phyloP scores from a whole-genome alignment of 192 early-diverging fungal species.

The Linnemannia schmuckeri region DNA sequence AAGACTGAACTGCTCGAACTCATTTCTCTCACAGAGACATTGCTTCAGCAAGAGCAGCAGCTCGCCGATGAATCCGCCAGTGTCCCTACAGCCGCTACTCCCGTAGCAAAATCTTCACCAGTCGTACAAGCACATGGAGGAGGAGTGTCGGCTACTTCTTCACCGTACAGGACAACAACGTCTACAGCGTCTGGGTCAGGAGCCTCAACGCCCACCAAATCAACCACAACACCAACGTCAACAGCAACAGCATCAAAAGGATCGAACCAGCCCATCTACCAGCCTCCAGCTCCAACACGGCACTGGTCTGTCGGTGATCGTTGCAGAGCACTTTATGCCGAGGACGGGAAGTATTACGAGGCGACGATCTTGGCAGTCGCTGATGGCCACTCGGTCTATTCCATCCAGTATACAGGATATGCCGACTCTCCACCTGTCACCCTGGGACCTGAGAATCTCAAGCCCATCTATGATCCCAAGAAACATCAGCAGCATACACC shows the following conservation, averaged over 20 bases:
- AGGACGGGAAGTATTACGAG: slow-evolving; percentile 77
- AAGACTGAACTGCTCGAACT: slow-evolving; percentile 76
- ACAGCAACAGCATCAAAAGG: background rate
- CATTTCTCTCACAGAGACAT: slow-evolving; percentile 69
- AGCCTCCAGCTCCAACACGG: slow-evolving; percentile 19
- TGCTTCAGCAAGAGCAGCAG: slow-evolving; percentile 52
- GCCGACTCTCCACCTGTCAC: slow-evolving; percentile 64
- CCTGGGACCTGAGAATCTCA: slow-evolving; percentile 62
- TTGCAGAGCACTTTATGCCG: slow-evolving; percentile 74
- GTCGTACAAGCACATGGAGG: slow-evolving; percentile 4
- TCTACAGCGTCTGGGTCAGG: slow-evolving; percentile 1
- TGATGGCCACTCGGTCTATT: slow-evolving; percentile 61
- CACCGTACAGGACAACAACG: background rate
- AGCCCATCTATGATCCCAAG: slow-evolving; percentile 58
- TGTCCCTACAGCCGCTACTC: slow-evolving; percentile 9
- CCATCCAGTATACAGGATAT: slow-evolving; percentile 75
- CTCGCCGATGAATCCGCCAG: background rate
- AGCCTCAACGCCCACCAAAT: background rate
- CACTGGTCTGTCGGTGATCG: slow-evolving; percentile 69
- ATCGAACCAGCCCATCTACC: slow-evolving; percentile 38
- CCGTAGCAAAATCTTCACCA: background rate
- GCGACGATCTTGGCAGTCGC: slow-evolving; percentile 63
- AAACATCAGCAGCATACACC: slow-evolving; percentile 44
- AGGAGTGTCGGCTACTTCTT: background rate
- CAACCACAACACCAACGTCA: background rate